Base-by-base conservation (phyloP, 352 stramenopile genomes). In the Phytopythium sindhum region DNA sequence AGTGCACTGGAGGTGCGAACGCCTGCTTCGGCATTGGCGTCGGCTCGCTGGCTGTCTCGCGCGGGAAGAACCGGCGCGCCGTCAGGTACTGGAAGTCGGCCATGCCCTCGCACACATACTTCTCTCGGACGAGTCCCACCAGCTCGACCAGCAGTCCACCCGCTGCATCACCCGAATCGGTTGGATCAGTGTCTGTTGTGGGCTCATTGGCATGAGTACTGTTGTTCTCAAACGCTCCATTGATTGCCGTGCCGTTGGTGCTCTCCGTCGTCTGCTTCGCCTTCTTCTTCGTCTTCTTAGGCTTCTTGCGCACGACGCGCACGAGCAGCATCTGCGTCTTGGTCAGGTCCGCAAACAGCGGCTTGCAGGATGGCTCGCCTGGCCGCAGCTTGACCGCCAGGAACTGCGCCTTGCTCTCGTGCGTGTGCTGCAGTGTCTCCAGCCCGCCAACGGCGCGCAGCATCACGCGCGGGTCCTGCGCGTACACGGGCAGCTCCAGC, bases 31-130 rank as follows among this genome's bases (percentile, higher is more conserved):
- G 17, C 11, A 19, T 26, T n/a, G 61, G 33, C 10, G 9, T 21
- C 42, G 39, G 37, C 47, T 55, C 42, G 28, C 59, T 31, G 21
- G 52, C 48, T 29, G 61, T 67, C 28, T 78, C 57, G 17, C 63
- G 60, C 54, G 78, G 75, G 52, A 84, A 86, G 63, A 91, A 94
- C 24, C 73, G 68, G 19, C 73, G 60, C 24, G 84, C 71, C 1
- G 86, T 90, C 35, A 94, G 83, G 70, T 90, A 94, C 70, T 94
- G 86, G 68, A 91, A 94, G 66, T 94, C 86, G 31, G 84, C 86
- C 84, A 94, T 91, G 60, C 86, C 86, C 69, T 94, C 82, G 60
- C 86, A 93, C 50, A 93, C 82, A 62, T 91, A 94, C 65, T 92
- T 94, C 52, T 92, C 86, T 9, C 70, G 69, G 35, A 90, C 73